phyloP scores from a whole-genome alignment of 1,284 basidiomycete species.

The Pisolithus thermaeus region DNA sequence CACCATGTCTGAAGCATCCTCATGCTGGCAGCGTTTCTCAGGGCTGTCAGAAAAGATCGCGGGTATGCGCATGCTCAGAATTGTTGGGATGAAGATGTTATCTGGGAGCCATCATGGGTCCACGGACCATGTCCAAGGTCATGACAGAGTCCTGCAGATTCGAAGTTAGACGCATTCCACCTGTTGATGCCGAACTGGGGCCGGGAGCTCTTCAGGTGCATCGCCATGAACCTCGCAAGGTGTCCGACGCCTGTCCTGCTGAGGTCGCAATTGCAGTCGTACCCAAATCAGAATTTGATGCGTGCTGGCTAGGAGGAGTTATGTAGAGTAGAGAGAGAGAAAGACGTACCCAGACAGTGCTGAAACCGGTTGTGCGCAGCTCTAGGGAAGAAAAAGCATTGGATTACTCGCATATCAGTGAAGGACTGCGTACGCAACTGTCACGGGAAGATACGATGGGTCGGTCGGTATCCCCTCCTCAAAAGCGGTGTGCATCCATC shows the following conservation, averaged over 20 bases:
- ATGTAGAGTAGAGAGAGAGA: background rate
- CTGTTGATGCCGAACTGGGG: slow-evolving; percentile 52
- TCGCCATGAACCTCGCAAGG: slow-evolving; percentile 56
- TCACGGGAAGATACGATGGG: background rate
- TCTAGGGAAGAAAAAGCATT: slow-evolving; percentile 56
- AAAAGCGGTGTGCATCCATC: no score
- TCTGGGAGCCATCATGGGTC: slow-evolving; percentile 44
- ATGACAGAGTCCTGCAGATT: slow-evolving; percentile 51
- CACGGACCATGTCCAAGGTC: slow-evolving; percentile 55
- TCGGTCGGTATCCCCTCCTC: no score
- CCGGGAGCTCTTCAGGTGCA: slow-evolving; percentile 51
- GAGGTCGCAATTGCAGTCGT: background rate
- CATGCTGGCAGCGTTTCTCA: slow-evolving; percentile 39
- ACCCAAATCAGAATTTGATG: no score
- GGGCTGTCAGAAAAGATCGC: background rate
- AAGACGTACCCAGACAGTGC: slow-evolving; percentile 60
- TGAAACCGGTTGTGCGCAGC: slow-evolving; percentile 77
- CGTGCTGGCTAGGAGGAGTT: background rate
- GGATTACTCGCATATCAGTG: slow-evolving; percentile 37
- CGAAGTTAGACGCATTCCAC: slow-evolving; percentile 38
- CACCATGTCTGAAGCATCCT: slow-evolving; percentile 57
- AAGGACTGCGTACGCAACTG: slow-evolving; percentile 36
- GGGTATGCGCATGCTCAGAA: slow-evolving; percentile 30
- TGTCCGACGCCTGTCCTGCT: slow-evolving; percentile 55
- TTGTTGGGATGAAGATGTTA: slow-evolving; percentile 39